These are phyloP conservation scores for Agapanthus africanus DNA, from an alignment of 106 monocot genomes.

Conservation along the genomic window DNA sequence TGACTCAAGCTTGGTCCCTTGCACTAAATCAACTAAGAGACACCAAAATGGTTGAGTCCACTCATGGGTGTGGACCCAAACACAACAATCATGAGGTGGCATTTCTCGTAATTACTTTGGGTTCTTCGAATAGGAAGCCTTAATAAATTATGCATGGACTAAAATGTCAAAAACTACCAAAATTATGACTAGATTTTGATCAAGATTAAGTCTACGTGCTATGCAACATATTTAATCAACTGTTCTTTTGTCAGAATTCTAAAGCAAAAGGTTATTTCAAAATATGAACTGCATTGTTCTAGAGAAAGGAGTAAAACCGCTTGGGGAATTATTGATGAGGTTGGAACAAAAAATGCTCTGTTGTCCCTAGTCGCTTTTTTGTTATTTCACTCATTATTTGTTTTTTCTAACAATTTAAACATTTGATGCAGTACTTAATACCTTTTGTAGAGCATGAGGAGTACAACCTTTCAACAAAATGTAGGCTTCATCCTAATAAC, in stretches of 20 bases:
- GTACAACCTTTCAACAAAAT: conserved; percentile 61
- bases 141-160: too few relatives aligned
- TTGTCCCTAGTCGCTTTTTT: not conserved
- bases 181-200: too few relatives aligned
- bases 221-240: too few relatives aligned
- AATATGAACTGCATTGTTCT: conserved; percentile 83
- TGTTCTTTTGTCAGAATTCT: not conserved
- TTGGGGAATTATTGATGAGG: conserved; percentile 86
- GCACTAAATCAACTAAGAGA: too few relatives aligned
- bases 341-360: conserved; percentile 3
- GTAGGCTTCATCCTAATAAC: conserved; percentile 79
- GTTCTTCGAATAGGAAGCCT: too few relatives aligned
- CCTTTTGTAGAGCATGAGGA: conserved; percentile 85
- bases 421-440: conserved; percentile 75
- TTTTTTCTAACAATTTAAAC: conserved; percentile 5
- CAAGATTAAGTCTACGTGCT: too few relatives aligned
- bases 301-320: conserved; percentile 92
- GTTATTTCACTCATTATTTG: not conserved
- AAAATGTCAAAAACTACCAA: too few relatives aligned
- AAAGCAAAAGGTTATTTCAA: conserved; percentile 28
- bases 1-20: too few relatives aligned
- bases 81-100: too few relatives aligned
- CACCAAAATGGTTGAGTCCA: too few relatives aligned
- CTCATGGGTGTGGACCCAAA: too few relatives aligned
- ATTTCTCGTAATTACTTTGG: too few relatives aligned